phyloP scores from a whole-genome alignment of 2,329 filamentous ascomycete genomes.

The Colletotrichum eremochloae region DNA sequence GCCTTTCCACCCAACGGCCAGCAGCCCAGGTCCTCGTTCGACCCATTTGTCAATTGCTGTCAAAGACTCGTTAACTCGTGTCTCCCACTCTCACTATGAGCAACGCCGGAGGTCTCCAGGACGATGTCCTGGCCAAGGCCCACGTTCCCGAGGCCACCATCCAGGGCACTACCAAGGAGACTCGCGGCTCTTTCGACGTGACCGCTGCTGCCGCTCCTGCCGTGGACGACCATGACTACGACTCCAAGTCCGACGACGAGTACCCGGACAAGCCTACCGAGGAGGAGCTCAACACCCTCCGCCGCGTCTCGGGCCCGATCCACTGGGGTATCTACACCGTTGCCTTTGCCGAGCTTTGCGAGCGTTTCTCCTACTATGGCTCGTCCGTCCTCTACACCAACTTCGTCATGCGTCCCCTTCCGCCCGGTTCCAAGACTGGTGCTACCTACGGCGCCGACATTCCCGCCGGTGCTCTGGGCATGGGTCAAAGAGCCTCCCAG shows the following conservation, averaged over 20 bases:
- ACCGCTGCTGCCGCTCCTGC: constrained; percentile 43
- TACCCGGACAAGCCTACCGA: constrained; percentile 65
- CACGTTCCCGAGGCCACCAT: constrained; percentile 39
- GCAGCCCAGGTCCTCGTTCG: constrained; percentile 32
- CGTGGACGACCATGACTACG: constrained; percentile 42
- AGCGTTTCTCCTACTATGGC: constrained; percentile 84
- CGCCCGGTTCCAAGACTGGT: constrained; percentile 67
- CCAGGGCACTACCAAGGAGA: constrained; percentile 44
- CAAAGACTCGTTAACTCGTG: constrained; percentile 42
- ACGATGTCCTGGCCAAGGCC: constrained; percentile 45
- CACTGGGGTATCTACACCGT: constrained; percentile 77
- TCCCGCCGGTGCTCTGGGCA: constrained; percentile 66
- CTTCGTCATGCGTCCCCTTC: constrained; percentile 70
- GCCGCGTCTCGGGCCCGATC: constrained; percentile 73
- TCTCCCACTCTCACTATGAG: constrained; percentile 42
- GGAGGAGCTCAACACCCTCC: constrained; percentile 72
- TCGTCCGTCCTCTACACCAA: constrained; percentile 77
- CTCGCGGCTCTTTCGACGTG: constrained; percentile 43
- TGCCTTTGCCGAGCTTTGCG: constrained; percentile 80
- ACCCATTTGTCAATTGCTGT: constrained; percentile 36
- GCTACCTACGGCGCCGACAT: constrained; percentile 53
- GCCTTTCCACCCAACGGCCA: constrained; percentile 23
- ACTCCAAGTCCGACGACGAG: constrained; percentile 47
- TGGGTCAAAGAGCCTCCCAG: constrained; percentile 69
- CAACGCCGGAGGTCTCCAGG: constrained; percentile 40